phyloP scores from a whole-genome alignment of 371 early-diverging fungal genomes.

The Choanephora cucurbitarum region DNA sequence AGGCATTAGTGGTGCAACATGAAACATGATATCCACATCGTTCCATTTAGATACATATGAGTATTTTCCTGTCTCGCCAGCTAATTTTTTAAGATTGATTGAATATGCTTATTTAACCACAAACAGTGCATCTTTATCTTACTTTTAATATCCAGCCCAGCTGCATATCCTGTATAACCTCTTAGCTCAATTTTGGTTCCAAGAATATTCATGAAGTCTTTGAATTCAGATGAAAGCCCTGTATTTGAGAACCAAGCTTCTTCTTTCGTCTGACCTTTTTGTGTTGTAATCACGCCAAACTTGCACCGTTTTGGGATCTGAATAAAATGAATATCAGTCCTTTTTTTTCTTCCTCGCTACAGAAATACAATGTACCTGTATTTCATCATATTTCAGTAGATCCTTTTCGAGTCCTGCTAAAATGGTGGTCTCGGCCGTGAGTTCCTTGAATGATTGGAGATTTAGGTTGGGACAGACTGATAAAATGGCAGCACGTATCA shows the following conservation, averaged over 20 bases:
- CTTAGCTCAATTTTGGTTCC: slow-evolving; percentile 73
- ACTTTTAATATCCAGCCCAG: slow-evolving; percentile 83
- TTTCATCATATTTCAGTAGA: slow-evolving; percentile 91
- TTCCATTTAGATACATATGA: slow-evolving; percentile 78
- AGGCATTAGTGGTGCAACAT: slow-evolving; percentile 80
- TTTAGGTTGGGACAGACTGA: slow-evolving; percentile 35
- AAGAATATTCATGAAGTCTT: slow-evolving; percentile 69
- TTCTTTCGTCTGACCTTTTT: slow-evolving; percentile 69
- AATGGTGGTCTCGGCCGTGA: slow-evolving; percentile 47
- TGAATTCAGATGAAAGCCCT: slow-evolving; percentile 57
- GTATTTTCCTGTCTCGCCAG: slow-evolving; percentile 71
- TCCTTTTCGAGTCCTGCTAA: slow-evolving; percentile 60
- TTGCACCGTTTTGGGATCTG: slow-evolving; percentile 76
- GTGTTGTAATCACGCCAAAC: slow-evolving; percentile 75
- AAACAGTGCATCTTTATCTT: slow-evolving; percentile 20
- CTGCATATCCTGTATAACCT: slow-evolving; percentile 80
- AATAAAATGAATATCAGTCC: slow-evolving; percentile 2
- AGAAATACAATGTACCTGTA: slow-evolving; percentile 66
- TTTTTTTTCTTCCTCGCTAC: not conserved
- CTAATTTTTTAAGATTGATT: slow-evolving; percentile 11
- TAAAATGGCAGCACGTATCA: slow-evolving; percentile 39
- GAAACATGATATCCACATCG: slow-evolving; percentile 83
- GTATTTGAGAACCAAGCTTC: slow-evolving; percentile 78
- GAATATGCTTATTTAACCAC: not conserved
- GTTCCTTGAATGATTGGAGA: slow-evolving; percentile 35